Base-by-base conservation (phyloP, 2,329 filamentous ascomycete species). In the Diaporthe batatas region DNA sequence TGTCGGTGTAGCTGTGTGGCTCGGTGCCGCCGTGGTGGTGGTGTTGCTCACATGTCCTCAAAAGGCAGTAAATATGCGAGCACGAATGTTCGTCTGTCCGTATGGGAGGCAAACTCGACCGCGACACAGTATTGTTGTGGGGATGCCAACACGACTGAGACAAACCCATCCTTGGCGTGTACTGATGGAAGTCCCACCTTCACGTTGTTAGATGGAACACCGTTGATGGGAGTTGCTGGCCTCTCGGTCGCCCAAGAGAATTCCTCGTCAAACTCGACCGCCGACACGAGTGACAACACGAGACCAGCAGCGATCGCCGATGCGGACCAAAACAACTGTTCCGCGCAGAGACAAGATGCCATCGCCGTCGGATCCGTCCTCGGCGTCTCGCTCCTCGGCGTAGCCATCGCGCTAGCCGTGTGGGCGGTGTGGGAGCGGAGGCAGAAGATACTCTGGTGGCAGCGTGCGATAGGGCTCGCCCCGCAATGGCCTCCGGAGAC, bases 381-480 rank as follows among this genome's bases (percentile, higher is more conserved):
- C 3, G 25, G 51, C 18, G 58, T 32, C n/a, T 54, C 58, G 21
- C 57, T 71, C 2, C 25, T 51, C 16, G 18, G 23, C 16, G 47
- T 25, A 8, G 23, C 47, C 18, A 23, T 29, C 12, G 34, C 57
- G 12, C 44, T 65, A 2, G 5, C 47, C 4, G 36, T 49, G 0
- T 71, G 69, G 69, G 58, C 57, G 16, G 7, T 71, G n/a, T 71
- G 69, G 69, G 69, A 71, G 12, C 69, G 69, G 23, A 71, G 57
- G 25, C 58, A 71, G 36, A 64, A 64, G 42, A 23, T 64, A 32
- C 39, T 64, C 25, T 64, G 59, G 59, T 64, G 59, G 59, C 59
- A 49, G 29, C 59, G 59, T 12, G 42, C 59, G 1, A 64, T 49
- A 12, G 36, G 69, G 6, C 12, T 65, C 18, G 47, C 34, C 6